Evolutionary conservation across 352 stramenopile genomes (phyloP), one percentile per base, ranked within the genome.

Genomic region (Globisporangium viniferum): DNA sequence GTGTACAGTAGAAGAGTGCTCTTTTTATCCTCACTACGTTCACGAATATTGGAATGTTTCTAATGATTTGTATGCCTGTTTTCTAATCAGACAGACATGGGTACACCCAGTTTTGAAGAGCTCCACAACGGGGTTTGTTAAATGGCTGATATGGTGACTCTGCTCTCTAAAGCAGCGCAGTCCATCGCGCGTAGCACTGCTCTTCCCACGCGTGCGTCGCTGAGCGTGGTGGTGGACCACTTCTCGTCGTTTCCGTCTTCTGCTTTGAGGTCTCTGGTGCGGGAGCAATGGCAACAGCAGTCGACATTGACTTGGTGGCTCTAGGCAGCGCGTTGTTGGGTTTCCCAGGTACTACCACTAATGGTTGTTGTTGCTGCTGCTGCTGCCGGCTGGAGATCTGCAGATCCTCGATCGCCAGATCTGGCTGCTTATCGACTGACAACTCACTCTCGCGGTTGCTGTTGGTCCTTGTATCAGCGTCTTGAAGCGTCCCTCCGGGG

Each of bases 121-220:
- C 24, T 57, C 20, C 10, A 56, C 49, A 24, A 56, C 24, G 24
- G 24, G 24, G 24, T 24, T 24, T 24, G 24, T 24, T 24, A 24
- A 24, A 24, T 24, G 24, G 24, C 24, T 24, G 24, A 24, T 24
- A 24, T 24, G 24, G 24, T 24, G 24, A 24, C 24, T 24, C 54
- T 59, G 31, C 54, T 46, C 29, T 15, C 59, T 77, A 80, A 22
- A 80, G 73, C 44, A 82, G 48, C 41, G 69, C 66, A 7, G 67
- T 35, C 76, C 76, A 82, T 18, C 36, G 62, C 35, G 76, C 68
- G 36, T 82, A 82, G 15, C 56, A 56, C 68, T 49, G 35, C 49
- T 73, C 68, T 55, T 73, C 68, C 55, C 64, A 57, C 20, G 33
- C 15, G 24, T 41, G 67, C 20, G 24, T 31, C 24, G 5, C 41